Base-by-base conservation (phyloP, 2,329 filamentous ascomycete genomes). In the Colletotrichum kahawae region DNA sequence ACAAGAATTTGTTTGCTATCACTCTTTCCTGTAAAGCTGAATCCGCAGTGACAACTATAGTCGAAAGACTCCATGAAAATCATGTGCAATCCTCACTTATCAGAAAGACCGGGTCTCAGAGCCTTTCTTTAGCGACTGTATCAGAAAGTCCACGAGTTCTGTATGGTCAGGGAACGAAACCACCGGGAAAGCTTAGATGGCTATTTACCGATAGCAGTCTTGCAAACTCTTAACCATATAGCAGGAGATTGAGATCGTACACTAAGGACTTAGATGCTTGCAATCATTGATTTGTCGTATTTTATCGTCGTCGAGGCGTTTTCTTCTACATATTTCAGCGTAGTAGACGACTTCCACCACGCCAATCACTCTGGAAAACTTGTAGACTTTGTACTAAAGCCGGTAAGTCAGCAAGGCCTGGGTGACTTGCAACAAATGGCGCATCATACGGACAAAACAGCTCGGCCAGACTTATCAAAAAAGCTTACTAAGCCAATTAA, bases 141-240 rank as follows among this genome's bases (percentile, higher is more conserved):
- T 12, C 38, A 48, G 9, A 12, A 5, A 48, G 3, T 0, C 18
- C 5, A 12, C 3, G 18, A 48, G 5, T 48, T 5, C 38, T 7
- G 0, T 4, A 4, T n/a, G 4, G 0, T 4, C 38, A n/a, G 3
- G 5, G 5, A 12, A 12, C 38, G 9, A 48, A 1, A 48, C 9
- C 18, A 21, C 0, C 5, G 5, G 18, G 18, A 21, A n/a, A 5
- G 0, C 5, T 0, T 9, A 48, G 0, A 7, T n/a, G 18, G 18
- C 9, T 21, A n/a, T n/a, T 48, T 2, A 6, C 38, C 38, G 1
- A n/a, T 12, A 1, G 8, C 0, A 18, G 9, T n/a, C 18, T n/a
- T 2, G 38, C 18, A 12, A 48, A 48, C 12, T 10, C 9, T 43
- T 4, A 2, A 12, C 9, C 9, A n/a, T n/a, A n/a, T 6, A n/a